phyloP scores from a whole-genome alignment of 1,284 basidiomycete genomes.

The Ceratobasidium sp. region DNA sequence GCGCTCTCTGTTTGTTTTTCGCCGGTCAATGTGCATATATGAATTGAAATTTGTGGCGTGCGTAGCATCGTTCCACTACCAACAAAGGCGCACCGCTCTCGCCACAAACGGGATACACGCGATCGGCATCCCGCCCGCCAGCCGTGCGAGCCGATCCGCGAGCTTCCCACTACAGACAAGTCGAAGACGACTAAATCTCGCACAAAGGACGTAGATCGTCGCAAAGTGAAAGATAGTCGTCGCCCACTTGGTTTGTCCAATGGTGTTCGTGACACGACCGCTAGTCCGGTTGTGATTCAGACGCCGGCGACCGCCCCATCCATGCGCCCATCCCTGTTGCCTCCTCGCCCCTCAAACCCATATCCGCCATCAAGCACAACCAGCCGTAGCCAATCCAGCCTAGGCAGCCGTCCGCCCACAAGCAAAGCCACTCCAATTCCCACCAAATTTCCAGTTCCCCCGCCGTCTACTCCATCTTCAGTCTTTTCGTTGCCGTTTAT shows the following conservation, averaged over 20 bases:
- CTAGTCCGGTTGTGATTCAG: slow-evolving; percentile 35
- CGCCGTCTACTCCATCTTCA: slow-evolving; percentile 19
- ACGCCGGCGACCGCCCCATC: slow-evolving; percentile 33
- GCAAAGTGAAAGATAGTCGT: slow-evolving; percentile 22
- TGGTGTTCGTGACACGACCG: neutral
- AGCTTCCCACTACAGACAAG: slow-evolving; percentile 15
- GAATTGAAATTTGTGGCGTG: slow-evolving; percentile 11
- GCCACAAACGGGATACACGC: slow-evolving; percentile 42
- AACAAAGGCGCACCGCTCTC: slow-evolving; percentile 38
- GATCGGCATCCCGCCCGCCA: slow-evolving; percentile 41
- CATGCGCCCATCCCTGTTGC: slow-evolving; percentile 39
- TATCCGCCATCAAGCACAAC: slow-evolving; percentile 38
- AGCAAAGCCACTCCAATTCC: slow-evolving; percentile 42
- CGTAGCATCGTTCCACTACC: slow-evolving; percentile 31
- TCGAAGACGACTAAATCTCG: slow-evolving; percentile 33
- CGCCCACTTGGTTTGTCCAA: slow-evolving; percentile 37
- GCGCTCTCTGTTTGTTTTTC: slow-evolving; percentile 6
- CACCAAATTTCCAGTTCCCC: neutral
- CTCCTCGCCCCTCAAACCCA: slow-evolving; percentile 41
- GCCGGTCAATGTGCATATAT: slow-evolving; percentile 14
- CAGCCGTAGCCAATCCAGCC: slow-evolving; percentile 16
- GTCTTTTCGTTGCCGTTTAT: slow-evolving; percentile 28
- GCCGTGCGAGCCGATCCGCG: slow-evolving; percentile 35
- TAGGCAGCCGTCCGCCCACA: slow-evolving; percentile 43
- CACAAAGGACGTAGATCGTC: slow-evolving; percentile 45